Percentiles rank a stretch among this genome's conserved stretches.
Conservation (phyloP, 208 protist species). For the Strigomonas oncopelti region DNA sequence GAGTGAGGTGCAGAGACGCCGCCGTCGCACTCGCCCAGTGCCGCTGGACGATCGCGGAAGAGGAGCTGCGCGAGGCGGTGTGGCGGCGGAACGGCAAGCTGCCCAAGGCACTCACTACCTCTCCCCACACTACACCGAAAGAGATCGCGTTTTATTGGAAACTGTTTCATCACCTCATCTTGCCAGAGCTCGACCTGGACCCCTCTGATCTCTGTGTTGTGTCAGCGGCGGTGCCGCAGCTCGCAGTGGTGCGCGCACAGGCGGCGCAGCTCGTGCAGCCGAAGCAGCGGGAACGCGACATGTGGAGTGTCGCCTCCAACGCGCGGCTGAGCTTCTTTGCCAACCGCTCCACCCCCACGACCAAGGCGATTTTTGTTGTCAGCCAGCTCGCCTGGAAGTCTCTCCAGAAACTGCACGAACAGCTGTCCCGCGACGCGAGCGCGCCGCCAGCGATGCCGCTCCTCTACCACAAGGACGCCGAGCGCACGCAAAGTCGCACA, state of each 20-base stretch:
- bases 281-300: conserved; percentile 3
- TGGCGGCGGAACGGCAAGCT: conserved; percentile 21
- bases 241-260: conserved; percentile 24
- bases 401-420: no score
- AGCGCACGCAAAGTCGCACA: no score
- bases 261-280: conserved; percentile 6
- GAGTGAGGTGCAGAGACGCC: conserved; percentile 20
- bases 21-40: conserved; percentile 24
- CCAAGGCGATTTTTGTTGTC: no score
- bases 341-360: no score
- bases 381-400: no score
- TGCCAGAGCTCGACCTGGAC: conserved; percentile 56
- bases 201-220: conserved; percentile 67
- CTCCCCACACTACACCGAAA: conserved; percentile 28
- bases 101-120: conserved; percentile 35
- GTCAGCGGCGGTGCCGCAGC: conserved; percentile 43
- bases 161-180: conserved; percentile 41
- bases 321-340: conserved; percentile 7
- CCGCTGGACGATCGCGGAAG: conserved; percentile 61
- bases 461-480: no score
- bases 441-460: no score
- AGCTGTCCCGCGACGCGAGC: no score
- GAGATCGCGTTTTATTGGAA: conserved; percentile 70
- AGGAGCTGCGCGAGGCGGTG: conserved; percentile 48
- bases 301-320: conserved; percentile 20